These are phyloP conservation scores for Mucor indicus DNA, from an alignment of 371 early-diverging fungal genomes.

Conservation along the genomic window DNA sequence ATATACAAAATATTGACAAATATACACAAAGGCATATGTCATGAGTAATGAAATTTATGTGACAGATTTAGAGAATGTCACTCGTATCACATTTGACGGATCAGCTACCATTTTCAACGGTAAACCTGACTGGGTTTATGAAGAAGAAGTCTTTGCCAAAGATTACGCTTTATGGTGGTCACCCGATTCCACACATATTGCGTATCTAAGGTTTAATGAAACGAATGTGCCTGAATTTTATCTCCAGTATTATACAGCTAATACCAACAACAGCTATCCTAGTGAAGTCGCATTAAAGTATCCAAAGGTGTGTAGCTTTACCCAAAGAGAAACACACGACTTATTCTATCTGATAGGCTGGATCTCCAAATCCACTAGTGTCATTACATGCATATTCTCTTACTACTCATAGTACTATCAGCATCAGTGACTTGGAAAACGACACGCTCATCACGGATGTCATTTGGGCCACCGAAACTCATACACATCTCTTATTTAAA, in stretches of 20 bases:
- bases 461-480: constrained; percentile 71
- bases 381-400: constrained; percentile 67
- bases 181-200: constrained; percentile 76
- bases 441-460: constrained; percentile 60
- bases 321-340: not conserved
- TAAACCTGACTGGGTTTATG: constrained; percentile 97
- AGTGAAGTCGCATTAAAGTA: constrained; percentile 74
- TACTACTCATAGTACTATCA: constrained; percentile 24
- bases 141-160: constrained; percentile 84
- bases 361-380: constrained; percentile 81
- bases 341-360: constrained; percentile 46
- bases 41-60: constrained; percentile 86
- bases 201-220: constrained; percentile 87
- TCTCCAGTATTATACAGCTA: constrained; percentile 66
- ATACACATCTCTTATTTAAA: constrained; percentile 69
- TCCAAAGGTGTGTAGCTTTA: constrained; percentile 81
- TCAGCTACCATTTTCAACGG: constrained; percentile 87
- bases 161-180: constrained; percentile 89
- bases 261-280: constrained; percentile 64
- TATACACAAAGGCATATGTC: constrained; percentile 65
- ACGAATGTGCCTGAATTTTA: constrained; percentile 76
- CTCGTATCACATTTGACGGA: constrained; percentile 85
- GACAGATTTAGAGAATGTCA: constrained; percentile 60
- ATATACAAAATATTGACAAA: not conserved
- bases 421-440: constrained; percentile 35